These are phyloP conservation scores for Mycosphaerella sp. DNA, from an alignment of 2,329 filamentous ascomycete genomes.

Conservation along the genomic window DNA sequence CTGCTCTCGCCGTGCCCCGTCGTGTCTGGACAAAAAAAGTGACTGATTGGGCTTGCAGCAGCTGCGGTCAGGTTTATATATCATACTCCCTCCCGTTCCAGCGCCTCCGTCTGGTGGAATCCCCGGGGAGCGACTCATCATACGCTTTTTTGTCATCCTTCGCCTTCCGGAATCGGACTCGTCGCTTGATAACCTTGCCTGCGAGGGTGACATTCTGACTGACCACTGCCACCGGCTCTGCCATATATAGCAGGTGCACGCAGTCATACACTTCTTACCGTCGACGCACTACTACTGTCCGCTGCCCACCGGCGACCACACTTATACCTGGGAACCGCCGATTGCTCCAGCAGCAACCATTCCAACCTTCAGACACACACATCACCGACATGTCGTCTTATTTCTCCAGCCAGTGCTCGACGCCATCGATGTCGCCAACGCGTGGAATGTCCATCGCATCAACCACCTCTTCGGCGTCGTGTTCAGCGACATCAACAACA, in stretches of 20 bases:
- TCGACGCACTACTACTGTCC: conserved; percentile 4
- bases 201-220: conserved; percentile 9
- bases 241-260: conserved; percentile 11
- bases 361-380: neutral
- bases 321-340: neutral
- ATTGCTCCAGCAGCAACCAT: neutral
- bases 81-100: conserved; percentile 12
- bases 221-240: conserved; percentile 1
- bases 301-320: neutral
- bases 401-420: conserved; percentile 10
- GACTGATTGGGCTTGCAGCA: neutral
- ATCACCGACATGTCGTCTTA: conserved; percentile 10
- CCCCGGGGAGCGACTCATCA: conserved; percentile 6
- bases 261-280: conserved; percentile 8
- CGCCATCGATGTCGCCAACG: conserved; percentile 11
- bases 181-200: neutral
- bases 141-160: conserved; percentile 13
- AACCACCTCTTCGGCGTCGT: neutral
- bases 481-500: conserved; percentile 8
- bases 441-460: conserved; percentile 18
- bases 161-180: conserved; percentile 5
- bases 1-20: neutral
- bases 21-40: neutral
- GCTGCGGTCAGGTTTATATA: conserved; percentile 10
- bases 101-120: neutral